A percentile compares a stretch with the other conserved stretches of the same genome.
These are phyloP conservation scores for Entamoeba histolytica DNA, from an alignment of 208 protist genomes.

Conservation along the genomic window DNA sequence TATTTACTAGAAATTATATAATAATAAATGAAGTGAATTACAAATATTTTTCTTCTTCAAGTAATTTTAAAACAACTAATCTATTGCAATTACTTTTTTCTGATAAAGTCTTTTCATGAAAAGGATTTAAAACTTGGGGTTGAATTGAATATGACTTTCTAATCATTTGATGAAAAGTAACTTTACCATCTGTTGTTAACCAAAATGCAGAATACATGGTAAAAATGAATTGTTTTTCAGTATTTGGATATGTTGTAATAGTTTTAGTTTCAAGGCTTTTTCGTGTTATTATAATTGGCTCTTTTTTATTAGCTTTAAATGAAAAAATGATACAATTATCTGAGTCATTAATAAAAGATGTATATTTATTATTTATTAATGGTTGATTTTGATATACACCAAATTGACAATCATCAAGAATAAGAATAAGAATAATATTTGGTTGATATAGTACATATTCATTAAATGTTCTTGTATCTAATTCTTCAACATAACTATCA, in stretches of 20 bases:
- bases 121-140: background rate
- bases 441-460: background rate
- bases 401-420: background rate
- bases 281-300: background rate
- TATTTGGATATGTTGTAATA: background rate
- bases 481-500: background rate
- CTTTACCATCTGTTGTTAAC: background rate
- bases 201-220: background rate
- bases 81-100: background rate
- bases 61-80: background rate
- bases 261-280: background rate
- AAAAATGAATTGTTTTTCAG: background rate
- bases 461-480: background rate
- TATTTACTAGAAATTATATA: too few relatives aligned
- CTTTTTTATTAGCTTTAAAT: background rate
- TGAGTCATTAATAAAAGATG: background rate
- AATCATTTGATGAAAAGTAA: background rate
- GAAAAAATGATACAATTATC: background rate
- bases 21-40: too few relatives aligned
- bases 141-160: background rate
- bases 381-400: background rate
- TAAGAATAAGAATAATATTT: background rate
- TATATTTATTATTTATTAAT: background rate
- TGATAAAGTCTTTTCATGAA: background rate
- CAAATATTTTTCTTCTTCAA: too few relatives aligned